Evolutionary conservation across 805 yeast species (phyloP), one percentile per base, ranked within the genome.

Genomic region (Starmerella stigmatis): DNA sequence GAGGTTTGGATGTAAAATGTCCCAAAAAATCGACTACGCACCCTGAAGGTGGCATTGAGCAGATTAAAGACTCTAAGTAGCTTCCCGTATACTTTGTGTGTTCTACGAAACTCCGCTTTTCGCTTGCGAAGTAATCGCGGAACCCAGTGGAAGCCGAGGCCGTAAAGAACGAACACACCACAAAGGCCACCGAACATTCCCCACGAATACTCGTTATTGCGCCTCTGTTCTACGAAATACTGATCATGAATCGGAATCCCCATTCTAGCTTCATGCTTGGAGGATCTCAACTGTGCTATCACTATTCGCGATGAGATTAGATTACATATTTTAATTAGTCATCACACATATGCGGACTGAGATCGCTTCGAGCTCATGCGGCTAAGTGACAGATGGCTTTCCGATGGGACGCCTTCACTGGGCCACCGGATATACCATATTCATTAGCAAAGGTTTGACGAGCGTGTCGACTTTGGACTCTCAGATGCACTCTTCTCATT

Each of bases 131-230:
- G 19, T 15, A 36, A 9, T 30, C 40, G 40, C 9, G 40, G 40
- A 15, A 11, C 29, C 40, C 40, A 36, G n/a, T 36, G 40, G 4
- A n/a, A 9, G 5, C 11, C 21, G 9, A 36, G n/a, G 4, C 40
- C 40, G 25, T 36, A 36, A 4, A 36, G 21, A 10, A 23, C 17
- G 22, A 36, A 25, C 8, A 36, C 25, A 11, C 30, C 40, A n/a
- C 23, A 21, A 15, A 36, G 38, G 2, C 28, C 38, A n/a, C 38
- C 38, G 19, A 34, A 25, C 40, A 36, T 36, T 3, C 40, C 40
- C 40, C 40, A 36, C 11, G 40, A n/a, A 13, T 36, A 25, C 11
- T 15, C 13, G 11, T 36, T 36, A 21, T 36, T 36, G 15, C 40
- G 6, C n/a, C 30, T 9, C 15, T 30, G 40, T 30, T 36, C 40